Evolutionary conservation across 371 early-diverging fungal genomes (phyloP).

Genomic region (Saksenaea vasiformis): DNA sequence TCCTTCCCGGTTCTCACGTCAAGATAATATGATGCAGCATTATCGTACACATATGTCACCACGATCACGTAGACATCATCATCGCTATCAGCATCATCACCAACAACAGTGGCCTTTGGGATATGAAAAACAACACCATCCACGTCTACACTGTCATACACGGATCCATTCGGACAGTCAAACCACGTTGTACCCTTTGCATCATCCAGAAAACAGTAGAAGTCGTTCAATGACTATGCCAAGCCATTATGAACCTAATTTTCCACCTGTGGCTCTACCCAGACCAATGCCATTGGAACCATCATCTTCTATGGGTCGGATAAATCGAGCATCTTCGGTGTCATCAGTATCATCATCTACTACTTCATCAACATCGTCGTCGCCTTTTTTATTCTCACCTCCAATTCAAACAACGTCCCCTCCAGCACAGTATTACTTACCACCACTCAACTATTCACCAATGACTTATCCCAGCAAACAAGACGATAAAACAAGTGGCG

Average conservation of each 20-base stretch:
- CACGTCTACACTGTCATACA: slow-evolving; percentile 15
- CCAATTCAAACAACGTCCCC: slow-evolving; percentile 11
- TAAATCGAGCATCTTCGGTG: slow-evolving; percentile 17
- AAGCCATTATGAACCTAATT: neutral
- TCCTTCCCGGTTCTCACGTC: slow-evolving; percentile 81
- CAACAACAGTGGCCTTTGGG: slow-evolving; percentile 10
- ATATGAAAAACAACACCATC: slow-evolving; percentile 14
- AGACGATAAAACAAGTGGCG: slow-evolving; percentile 3
- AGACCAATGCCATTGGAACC: slow-evolving; percentile 23
- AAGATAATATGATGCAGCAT: slow-evolving; percentile 91
- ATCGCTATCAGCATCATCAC: slow-evolving; percentile 16
- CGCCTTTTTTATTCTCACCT: slow-evolving; percentile 14
- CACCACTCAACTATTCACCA: slow-evolving; percentile 10
- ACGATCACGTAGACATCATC: slow-evolving; percentile 50
- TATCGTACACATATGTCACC: slow-evolving; percentile 76
- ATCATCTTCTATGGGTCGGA: neutral
- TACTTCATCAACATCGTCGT: slow-evolving; percentile 10
- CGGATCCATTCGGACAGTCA: slow-evolving; percentile 18
- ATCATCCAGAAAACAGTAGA: slow-evolving; percentile 1
- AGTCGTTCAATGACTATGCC: neutral
- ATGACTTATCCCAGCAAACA: neutral
- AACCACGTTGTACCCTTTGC: slow-evolving; percentile 7
- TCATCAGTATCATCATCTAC: slow-evolving; percentile 18
- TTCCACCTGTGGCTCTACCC: slow-evolving; percentile 4
- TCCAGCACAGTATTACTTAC: slow-evolving; percentile 13